Conservation (phyloP, 2,329 filamentous ascomycete genomes). For the Aspergillus tamarii region DNA sequence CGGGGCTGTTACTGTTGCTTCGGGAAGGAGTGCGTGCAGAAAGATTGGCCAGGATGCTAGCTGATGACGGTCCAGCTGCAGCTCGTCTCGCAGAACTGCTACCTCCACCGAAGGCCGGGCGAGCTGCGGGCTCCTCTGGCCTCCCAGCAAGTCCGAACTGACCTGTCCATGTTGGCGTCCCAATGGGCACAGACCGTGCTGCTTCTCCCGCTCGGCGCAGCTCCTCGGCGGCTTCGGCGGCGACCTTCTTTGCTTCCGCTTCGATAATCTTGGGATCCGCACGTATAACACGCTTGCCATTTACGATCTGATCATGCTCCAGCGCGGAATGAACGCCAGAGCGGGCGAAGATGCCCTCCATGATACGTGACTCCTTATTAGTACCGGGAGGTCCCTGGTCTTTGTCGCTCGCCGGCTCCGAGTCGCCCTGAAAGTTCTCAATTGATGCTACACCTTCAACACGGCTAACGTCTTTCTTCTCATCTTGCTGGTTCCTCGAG, state of each 20-base stretch:
- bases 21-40: slow-evolving; percentile 30
- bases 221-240: slow-evolving; percentile 74
- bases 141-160: slow-evolving; percentile 76
- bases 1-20: slow-evolving; percentile 46
- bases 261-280: slow-evolving; percentile 79
- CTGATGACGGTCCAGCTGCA: slow-evolving; percentile 43
- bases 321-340: slow-evolving; percentile 87
- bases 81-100: slow-evolving; percentile 39
- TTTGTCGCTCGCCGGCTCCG: slow-evolving; percentile 27
- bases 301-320: slow-evolving; percentile 90
- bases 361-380: slow-evolving; percentile 71
- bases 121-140: slow-evolving; percentile 57
- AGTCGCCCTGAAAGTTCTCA: slow-evolving; percentile 64
- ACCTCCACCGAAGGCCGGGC: slow-evolving; percentile 48
- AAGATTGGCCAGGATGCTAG: slow-evolving; percentile 45
- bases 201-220: slow-evolving; percentile 73
- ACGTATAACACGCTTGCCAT: slow-evolving; percentile 69
- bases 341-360: slow-evolving; percentile 85
- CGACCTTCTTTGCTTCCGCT: slow-evolving; percentile 78
- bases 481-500: slow-evolving; percentile 27
- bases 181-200: slow-evolving; percentile 73
- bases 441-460: slow-evolving; percentile 65
- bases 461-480: slow-evolving; percentile 53
- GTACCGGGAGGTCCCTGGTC: slow-evolving; percentile 26
- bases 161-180: slow-evolving; percentile 93